These are phyloP conservation scores for Lentinula sp. DNA, from an alignment of 768 basidiomycete genomes.

Conservation along the genomic window DNA sequence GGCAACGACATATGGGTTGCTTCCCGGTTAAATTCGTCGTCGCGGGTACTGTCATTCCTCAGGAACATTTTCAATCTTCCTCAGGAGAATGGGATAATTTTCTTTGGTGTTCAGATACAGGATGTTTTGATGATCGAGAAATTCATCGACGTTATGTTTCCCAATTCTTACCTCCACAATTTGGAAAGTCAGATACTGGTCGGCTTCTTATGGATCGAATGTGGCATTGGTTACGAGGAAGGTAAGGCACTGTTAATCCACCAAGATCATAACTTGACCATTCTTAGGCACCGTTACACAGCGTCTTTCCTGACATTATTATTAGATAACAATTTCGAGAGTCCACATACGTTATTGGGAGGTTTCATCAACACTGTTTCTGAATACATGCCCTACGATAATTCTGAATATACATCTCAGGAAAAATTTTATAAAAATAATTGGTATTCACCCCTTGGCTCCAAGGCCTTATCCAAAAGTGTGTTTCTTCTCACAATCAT, in stretches of 20 bases:
- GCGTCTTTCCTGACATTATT: not conserved
- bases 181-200: not conserved
- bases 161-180: conserved; percentile 4
- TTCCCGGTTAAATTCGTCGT: not conserved
- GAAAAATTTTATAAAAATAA: not conserved
- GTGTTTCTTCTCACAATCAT: not conserved
- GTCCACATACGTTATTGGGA: not conserved
- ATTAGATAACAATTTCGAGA: not conserved
- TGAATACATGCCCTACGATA: not conserved
- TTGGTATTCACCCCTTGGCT: not conserved
- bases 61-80: not conserved
- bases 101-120: conserved; percentile 7
- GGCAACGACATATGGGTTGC: not conserved
- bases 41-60: conserved; percentile 1
- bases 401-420: not conserved
- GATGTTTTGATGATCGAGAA: conserved; percentile 1
- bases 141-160: not conserved
- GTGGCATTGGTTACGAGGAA: conserved; percentile 11
- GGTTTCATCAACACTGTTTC: not conserved
- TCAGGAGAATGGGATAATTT: conserved; percentile 4
- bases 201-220: conserved; percentile 2
- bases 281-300: not conserved
- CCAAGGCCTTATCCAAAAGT: not conserved
- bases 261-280: not conserved
- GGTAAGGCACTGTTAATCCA: not conserved